These are phyloP conservation scores for Auricularia auricula-judae DNA, from an alignment of 768 basidiomycete species.

Conservation along the genomic window DNA sequence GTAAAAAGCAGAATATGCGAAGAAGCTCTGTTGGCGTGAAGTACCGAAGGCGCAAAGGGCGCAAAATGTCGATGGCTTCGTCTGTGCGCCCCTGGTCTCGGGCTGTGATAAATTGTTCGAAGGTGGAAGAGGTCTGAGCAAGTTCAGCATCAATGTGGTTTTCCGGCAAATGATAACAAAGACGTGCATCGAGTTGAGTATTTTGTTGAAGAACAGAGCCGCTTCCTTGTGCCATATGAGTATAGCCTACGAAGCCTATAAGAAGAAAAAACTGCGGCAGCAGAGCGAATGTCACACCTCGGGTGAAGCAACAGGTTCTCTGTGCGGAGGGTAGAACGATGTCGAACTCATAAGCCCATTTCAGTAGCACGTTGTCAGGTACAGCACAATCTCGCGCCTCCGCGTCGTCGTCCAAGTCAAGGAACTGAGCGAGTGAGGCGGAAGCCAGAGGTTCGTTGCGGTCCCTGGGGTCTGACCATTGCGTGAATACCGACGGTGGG, in stretches of 20 bases:
- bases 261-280: background rate
- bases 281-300: constrained; percentile 33
- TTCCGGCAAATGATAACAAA: background rate
- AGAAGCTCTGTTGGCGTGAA: constrained; percentile 66
- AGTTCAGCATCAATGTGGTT: constrained; percentile 1
- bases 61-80: constrained; percentile 42
- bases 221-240: constrained; percentile 62
- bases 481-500: background rate
- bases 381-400: constrained; percentile 22
- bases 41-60: constrained; percentile 56
- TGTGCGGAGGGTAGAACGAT: constrained; percentile 54
- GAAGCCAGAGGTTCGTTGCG: constrained; percentile 22
- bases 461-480: constrained; percentile 25
- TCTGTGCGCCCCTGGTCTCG: constrained; percentile 22
- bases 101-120: constrained; percentile 41
- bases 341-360: constrained; percentile 75
- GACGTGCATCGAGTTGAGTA: constrained; percentile 46
- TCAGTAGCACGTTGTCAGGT: constrained; percentile 50
- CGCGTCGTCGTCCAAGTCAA: constrained; percentile 1
- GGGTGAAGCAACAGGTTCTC: constrained; percentile 70
- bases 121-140: constrained; percentile 46
- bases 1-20: constrained; percentile 51
- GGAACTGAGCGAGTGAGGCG: constrained; percentile 8
- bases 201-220: constrained; percentile 72
- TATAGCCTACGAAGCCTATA: constrained; percentile 44